Evolutionary conservation across 257 asterid genomes (phyloP), one percentile per base, ranked within the genome.

Genomic region (Paraleonurus japonicus): DNA sequence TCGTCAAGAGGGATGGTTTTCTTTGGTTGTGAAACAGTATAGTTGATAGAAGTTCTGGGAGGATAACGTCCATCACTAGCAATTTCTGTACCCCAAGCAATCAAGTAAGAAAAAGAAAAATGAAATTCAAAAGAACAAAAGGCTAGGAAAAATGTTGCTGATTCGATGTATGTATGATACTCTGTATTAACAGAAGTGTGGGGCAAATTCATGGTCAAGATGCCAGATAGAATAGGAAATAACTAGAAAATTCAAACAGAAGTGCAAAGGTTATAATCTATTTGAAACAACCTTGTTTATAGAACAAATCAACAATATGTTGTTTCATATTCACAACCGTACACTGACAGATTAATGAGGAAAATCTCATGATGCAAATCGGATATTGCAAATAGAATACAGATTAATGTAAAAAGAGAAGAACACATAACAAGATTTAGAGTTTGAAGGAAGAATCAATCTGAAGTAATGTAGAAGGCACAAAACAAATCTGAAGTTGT

Each of bases 21-120:
- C 79, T 81, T 85, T 55, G 63, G 57, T 78, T 72, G 82, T 11
- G 88, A 76, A 71, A 88, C 48, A 57, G 59, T 70, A 26, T 76
- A 61, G 67, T 81, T 71, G 55, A 65, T 53, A 11, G 78, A 67
- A 70, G 81, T 64, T 79, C 55, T 85, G 32, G 80, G 82, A 1
- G 85, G 80, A 47, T 61, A 75, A 35, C 73, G 85, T 13, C 81
- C 88, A 61, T 81, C 80, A 61, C 90, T 81, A 27, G 81, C 86
- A 65, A 70, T 76, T 54, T 84, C 97, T 84, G 83, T 54, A 62
- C 3, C 33, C n/a, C 43, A 27, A 15, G 50, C 22, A 55, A 57
- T 43, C 59, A 30, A 48, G 51, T 23, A 35, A 24, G 61, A 26
- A 24, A 16, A 43, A 2, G 9, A 9, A 41, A n/a, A n/a, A n/a